These are phyloP conservation scores for Lupinus albus DNA, from an alignment of 306 rosid species.

Conservation along the genomic window DNA sequence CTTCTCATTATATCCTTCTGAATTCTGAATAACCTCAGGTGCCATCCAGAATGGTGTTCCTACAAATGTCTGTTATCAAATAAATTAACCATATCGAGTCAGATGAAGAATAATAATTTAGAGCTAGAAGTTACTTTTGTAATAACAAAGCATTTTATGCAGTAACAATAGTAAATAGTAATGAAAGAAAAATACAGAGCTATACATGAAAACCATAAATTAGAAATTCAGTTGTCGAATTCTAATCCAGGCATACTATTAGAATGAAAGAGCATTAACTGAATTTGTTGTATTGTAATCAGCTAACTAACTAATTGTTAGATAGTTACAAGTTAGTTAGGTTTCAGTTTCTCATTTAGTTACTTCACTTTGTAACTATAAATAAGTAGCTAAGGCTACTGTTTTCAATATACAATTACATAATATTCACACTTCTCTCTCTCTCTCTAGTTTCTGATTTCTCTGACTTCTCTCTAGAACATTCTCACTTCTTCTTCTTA, in stretches of 20 bases:
- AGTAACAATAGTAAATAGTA: slow-evolving; percentile 14
- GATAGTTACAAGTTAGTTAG: no score
- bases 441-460: no score
- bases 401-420: no score
- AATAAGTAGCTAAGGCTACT: no score
- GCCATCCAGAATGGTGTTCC: slow-evolving; percentile 99
- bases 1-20: slow-evolving; percentile 98
- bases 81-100: slow-evolving; percentile 53
- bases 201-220: slow-evolving; percentile 1
- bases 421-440: no score
- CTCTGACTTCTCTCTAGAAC: no score
- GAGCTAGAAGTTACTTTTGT: neutral
- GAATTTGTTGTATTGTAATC: no score
- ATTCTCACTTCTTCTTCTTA: no score
- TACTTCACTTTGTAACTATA: no score
- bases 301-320: no score
- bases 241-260: slow-evolving; percentile 7
- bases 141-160: slow-evolving; percentile 5
- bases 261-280: no score
- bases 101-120: slow-evolving; percentile 16
- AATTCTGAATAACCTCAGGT: slow-evolving; percentile 97
- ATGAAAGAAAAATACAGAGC: slow-evolving; percentile 21
- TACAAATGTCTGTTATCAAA: slow-evolving; percentile 89
- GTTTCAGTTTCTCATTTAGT: no score
- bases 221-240: slow-evolving; percentile 13